These are phyloP conservation scores for Pleurotus tuoliensis DNA, from an alignment of 768 basidiomycete species.

Conservation along the genomic window DNA sequence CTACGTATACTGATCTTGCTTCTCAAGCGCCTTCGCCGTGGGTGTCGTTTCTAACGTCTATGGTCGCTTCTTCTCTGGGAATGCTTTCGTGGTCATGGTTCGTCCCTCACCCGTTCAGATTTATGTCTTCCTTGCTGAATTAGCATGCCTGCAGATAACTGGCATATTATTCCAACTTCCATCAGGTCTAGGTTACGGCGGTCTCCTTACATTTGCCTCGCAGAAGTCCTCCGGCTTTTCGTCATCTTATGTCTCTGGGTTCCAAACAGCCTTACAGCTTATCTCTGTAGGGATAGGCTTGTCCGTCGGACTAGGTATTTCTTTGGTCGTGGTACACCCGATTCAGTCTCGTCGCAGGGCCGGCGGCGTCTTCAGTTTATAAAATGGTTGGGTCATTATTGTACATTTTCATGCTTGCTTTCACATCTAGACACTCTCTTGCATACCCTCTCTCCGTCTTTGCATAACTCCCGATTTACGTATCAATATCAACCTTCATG, in stretches of 20 bases:
- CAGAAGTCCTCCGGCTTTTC: conserved; percentile 49
- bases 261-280: conserved; percentile 71
- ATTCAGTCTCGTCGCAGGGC: conserved; percentile 54
- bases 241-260: conserved; percentile 61
- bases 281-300: conserved; percentile 74
- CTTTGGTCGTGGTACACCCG: conserved; percentile 63
- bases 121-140: no score
- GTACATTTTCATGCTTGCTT: no score
- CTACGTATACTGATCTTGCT: conserved; percentile 8
- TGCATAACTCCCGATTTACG: no score
- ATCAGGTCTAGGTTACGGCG: conserved; percentile 75
- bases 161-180: conserved; percentile 86
- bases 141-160: conserved; percentile 42
- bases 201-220: conserved; percentile 68
- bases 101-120: conserved; percentile 12
- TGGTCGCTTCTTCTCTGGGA: conserved; percentile 66
- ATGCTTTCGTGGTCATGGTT: conserved; percentile 82
- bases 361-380: conserved; percentile 62
- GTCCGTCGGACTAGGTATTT: conserved; percentile 76
- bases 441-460: no score
- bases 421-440: no score
- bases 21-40: conserved; percentile 69
- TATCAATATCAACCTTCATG: no score
- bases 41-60: conserved; percentile 78
- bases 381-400: background rate